Percentiles rank a stretch among this genome's conserved stretches.
Evolutionary conservation across 257 asterid species (phyloP).

Genomic region (Ligustrum vulgare): DNA sequence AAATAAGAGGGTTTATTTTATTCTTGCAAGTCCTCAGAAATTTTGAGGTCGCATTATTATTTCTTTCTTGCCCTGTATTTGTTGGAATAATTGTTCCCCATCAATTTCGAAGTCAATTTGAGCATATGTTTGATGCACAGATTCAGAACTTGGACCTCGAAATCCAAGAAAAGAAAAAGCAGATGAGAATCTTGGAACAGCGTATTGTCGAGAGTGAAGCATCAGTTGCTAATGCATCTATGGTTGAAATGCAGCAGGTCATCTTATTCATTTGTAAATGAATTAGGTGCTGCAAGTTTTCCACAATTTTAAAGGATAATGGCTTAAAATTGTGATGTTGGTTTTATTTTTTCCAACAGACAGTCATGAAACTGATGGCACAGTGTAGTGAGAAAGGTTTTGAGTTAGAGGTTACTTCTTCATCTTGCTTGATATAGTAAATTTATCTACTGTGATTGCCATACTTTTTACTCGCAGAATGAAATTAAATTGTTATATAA

Average conservation of each 20-base stretch:
- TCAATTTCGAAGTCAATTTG: constrained; percentile 14
- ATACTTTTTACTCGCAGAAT: neutral
- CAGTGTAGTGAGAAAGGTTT: constrained; percentile 85
- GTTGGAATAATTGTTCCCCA: constrained; percentile 17
- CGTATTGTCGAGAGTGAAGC: constrained; percentile 84
- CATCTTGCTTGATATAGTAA: constrained; percentile 11
- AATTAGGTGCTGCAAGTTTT: too few species aligned
- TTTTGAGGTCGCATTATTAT: constrained; percentile 9
- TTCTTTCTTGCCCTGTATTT: constrained; percentile 8
- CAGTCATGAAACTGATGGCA: constrained; percentile 69
- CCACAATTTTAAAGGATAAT: constrained; percentile 2
- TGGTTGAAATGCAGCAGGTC: constrained; percentile 96
- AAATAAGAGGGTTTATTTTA: constrained; percentile 5
- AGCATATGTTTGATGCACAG: constrained; percentile 37
- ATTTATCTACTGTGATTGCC: too few species aligned
- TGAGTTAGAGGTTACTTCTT: constrained; percentile 80
- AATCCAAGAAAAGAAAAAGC: constrained; percentile 81
- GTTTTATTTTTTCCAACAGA: constrained; percentile 48
- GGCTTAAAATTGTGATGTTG: constrained; percentile 16
- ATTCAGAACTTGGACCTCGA: constrained; percentile 81
- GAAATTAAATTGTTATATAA: constrained; percentile 16
- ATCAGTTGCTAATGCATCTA: constrained; percentile 74
- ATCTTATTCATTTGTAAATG: constrained; percentile 7
- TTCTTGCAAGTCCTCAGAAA: neutral
- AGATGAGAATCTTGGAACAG: constrained; percentile 78